phyloP scores from a whole-genome alignment of 345 rosid species.

The Ailanthus altissimus region DNA sequence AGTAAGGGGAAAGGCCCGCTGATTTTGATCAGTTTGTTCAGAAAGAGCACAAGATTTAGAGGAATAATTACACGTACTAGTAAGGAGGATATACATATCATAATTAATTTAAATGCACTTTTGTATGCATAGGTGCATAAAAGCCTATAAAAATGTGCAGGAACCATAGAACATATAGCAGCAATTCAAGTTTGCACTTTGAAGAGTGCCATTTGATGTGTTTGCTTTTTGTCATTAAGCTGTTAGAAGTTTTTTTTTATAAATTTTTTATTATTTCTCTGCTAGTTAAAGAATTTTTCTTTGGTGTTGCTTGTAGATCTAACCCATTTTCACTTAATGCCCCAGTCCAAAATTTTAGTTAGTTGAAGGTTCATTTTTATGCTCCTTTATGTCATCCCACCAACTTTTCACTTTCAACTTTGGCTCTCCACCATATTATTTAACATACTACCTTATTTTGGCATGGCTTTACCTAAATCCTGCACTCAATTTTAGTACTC shows the following conservation, averaged over 20 bases:
- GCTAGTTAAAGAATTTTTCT: background rate
- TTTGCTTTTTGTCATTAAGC: conserved; percentile 10
- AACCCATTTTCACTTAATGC: conserved; percentile 5
- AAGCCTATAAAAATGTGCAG: background rate
- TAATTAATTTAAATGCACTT: background rate
- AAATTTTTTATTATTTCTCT: background rate
- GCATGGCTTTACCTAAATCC: conserved; percentile 47
- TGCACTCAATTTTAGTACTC: background rate
- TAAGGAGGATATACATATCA: background rate
- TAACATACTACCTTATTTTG: conserved; percentile 29
- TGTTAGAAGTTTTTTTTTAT: background rate
- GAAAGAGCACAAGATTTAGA: conserved; percentile 17
- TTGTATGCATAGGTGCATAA: background rate
- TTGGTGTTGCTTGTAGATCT: background rate
- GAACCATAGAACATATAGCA: conserved; percentile 2
- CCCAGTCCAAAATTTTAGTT: background rate
- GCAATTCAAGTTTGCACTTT: background rate
- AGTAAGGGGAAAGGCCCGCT: conserved; percentile 32
- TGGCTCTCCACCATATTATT: conserved; percentile 33
- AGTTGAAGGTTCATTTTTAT: background rate
- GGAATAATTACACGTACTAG: conserved; percentile 21
- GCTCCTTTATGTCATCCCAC: conserved; percentile 21
- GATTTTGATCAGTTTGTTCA: conserved; percentile 32
- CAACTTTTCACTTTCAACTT: conserved; percentile 27
- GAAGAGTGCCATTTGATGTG: conserved; percentile 16